Evolutionary conservation across 306 rosid species (phyloP).

Genomic region (Coriaria nepalensis): DNA sequence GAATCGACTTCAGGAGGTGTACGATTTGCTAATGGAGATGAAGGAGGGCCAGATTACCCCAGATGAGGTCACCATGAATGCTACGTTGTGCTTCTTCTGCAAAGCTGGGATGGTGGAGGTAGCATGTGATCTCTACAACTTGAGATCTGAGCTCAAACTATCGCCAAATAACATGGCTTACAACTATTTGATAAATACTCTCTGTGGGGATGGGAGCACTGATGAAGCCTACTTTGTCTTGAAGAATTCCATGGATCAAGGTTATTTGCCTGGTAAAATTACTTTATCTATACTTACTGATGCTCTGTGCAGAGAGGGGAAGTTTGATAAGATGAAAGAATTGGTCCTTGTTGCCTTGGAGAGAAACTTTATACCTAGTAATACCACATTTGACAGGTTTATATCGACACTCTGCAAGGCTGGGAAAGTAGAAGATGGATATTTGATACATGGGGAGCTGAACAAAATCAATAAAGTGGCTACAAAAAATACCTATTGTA

Average conservation of each 20-base stretch:
- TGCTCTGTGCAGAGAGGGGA: constrained; percentile 42
- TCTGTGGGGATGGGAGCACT: constrained; percentile 43
- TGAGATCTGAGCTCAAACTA: constrained; percentile 41
- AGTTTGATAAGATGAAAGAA: constrained; percentile 61
- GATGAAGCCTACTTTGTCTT: constrained; percentile 40
- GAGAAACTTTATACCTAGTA: constrained; percentile 26
- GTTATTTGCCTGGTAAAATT: constrained; percentile 36
- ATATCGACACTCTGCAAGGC: constrained; percentile 44
- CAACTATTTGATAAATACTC: constrained; percentile 52
- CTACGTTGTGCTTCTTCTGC: constrained; percentile 68
- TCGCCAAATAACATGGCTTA: constrained; percentile 44
- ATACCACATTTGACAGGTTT: constrained; percentile 24
- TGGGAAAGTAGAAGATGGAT: constrained; percentile 44
- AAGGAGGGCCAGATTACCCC: constrained; percentile 36
- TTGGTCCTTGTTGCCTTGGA: constrained; percentile 42
- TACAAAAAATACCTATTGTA: constrained; percentile 21
- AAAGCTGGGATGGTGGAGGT: constrained; percentile 61
- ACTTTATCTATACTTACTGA: constrained; percentile 35
- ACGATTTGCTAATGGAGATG: constrained; percentile 72
- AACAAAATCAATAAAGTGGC: constrained; percentile 17
- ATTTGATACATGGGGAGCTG: constrained; percentile 39
- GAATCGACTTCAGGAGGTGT: constrained; percentile 40
- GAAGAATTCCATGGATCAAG: constrained; percentile 22
- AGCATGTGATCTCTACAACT: constrained; percentile 40
- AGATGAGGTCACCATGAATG: constrained; percentile 52